Base-by-base conservation (phyloP, 495 filamentous ascomycete species). In the Penicillium arizonense region DNA sequence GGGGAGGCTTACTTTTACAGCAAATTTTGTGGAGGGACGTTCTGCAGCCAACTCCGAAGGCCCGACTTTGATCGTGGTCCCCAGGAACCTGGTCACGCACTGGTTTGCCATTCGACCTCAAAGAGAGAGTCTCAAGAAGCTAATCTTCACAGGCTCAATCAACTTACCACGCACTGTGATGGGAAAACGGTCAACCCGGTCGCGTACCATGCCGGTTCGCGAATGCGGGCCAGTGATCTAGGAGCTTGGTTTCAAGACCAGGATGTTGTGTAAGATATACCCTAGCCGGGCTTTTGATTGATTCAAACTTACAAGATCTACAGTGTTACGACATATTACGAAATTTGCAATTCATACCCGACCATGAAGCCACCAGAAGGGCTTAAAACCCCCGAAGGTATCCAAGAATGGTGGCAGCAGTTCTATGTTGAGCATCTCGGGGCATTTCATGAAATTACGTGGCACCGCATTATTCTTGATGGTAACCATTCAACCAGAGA, bases 381-480 rank as follows among this genome's bases (percentile, higher is more conserved):
- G 1, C 35, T 69, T 1, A 33, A 55, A 7, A 62, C 63, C 6
- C 38, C 58, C 1, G 37, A 62, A 12, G 48, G 70, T 21, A 61
- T 74, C n/a, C 47, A 52, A 2, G 56, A 60, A 3, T 76, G 72
- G 63, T 80, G 73, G 63, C 37, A 57, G 13, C 23, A 70, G 0
- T 32, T 64, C 2, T 75, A 57, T 39, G 48, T 73, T 5, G 33
- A 65, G n/a, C 30, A 72, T 0, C 43, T 61, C 6, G 79, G 77
- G 1, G 43, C 57, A 0, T 56, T 88, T 0, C 83, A 87, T 59
- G 45, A 58, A 6, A 68, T 79, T 6, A 63, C 71, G 1, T 87
- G 74, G 53, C 68, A 75, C 16, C 71, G 85, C 1, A 70, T 88
- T 0, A 72, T 86, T 10, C 70, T 86, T 0, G 83, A 87, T 48